Base-by-base conservation (phyloP, 192 early-diverging fungal genomes). In the Dissophora ornata region DNA sequence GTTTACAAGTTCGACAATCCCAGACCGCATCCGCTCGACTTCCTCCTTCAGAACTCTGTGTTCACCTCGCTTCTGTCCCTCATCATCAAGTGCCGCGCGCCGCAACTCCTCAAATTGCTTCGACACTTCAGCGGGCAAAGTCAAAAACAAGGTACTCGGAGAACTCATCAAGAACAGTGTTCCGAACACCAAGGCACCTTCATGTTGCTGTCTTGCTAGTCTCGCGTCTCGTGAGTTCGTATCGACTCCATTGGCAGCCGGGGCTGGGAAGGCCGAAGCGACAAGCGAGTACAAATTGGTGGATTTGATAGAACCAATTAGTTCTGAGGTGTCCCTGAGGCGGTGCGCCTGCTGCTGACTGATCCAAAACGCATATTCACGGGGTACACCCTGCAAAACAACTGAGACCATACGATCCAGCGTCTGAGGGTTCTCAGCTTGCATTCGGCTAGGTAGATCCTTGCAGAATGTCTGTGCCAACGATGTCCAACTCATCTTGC, bases 121-220 rank as follows among this genome's bases (percentile, higher is more conserved):
- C 24, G 68, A 71, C 11, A 89, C 55, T n/a, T 80, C 71, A 19
- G 64, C 62, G 0, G 87, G 85, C 10, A 91, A 67, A 0, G 82
- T 81, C 26, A 79, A 66, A 66, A 85, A 90, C 21, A 89, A 13
- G 38, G 83, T 86, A 54, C 82, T 67, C 0, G 90, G 90, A 6
- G 80, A 81, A 19, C 86, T 84, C 42, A 91, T 82, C 7, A 91
- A 32, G 57, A 91, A 90, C 22, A 91, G 62, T 3, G 88, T 90
- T 4, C 85, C 87, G 66, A 91, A 86, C 13, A 77, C 73, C 59
- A 77, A 26, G 0, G 73, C 73, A 2, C 73, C 65, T 33, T 77
- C 73, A 28, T 77, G 73, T 22, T 77, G 81, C 78, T 56, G 85
- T 61, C 28, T 79, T 44, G 13, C 57, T 40, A 45, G 69, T 70